Evolutionary conservation across 306 rosid species (phyloP).

Genomic region (Casuarina equisetifolia): DNA sequence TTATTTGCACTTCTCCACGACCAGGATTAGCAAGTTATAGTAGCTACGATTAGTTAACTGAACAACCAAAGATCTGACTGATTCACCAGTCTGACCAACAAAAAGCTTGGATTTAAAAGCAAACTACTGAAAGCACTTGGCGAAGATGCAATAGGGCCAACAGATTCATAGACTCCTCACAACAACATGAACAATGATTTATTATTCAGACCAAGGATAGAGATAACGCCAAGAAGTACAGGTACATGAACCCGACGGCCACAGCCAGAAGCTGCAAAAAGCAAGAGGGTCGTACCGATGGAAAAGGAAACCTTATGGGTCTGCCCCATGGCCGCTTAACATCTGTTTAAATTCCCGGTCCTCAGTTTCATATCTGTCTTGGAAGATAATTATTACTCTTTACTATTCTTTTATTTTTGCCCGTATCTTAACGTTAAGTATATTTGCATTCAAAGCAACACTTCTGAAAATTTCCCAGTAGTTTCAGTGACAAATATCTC

Average conservation of each 20-base stretch:
- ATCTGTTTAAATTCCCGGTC: not conserved
- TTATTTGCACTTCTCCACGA: not conserved
- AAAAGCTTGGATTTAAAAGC: not conserved
- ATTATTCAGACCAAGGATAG: not conserved
- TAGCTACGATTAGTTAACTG: not conserved
- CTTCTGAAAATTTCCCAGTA: not conserved
- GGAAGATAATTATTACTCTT: not conserved
- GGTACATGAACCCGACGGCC: too few species aligned
- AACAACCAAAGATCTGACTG: not conserved
- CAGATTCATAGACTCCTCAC: not conserved
- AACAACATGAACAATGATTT: not conserved
- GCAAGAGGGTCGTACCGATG: not conserved
- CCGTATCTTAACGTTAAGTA: not conserved
- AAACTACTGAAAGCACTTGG: not conserved
- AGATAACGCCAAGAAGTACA: not conserved
- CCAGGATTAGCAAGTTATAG: not conserved
- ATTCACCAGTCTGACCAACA: not conserved
- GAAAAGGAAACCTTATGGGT: not conserved
- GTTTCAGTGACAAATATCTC: not conserved
- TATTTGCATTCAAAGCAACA: not conserved
- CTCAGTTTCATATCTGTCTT: not conserved
- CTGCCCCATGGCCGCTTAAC: not conserved
- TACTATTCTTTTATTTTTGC: not conserved
- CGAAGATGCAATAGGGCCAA: not conserved
- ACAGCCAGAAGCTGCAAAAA: not conserved